phyloP scores from a whole-genome alignment of 768 basidiomycete genomes.

The Boletus coccyginus region DNA sequence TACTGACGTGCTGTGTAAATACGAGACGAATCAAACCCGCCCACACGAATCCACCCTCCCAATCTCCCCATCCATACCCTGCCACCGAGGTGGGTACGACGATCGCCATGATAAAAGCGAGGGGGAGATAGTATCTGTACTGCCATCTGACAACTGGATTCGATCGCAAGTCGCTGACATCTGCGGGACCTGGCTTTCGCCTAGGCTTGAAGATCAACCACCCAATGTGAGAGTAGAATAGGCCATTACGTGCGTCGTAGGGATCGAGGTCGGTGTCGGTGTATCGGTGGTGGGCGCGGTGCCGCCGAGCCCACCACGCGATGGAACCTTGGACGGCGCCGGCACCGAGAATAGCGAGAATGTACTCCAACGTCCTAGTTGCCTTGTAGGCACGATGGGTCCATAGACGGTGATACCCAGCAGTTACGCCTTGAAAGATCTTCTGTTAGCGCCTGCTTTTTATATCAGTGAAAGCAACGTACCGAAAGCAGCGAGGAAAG shows the following conservation, averaged over 20 bases:
- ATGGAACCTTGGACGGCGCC: constrained; percentile 93
- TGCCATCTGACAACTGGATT: constrained; percentile 81
- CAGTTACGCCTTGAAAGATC: constrained; percentile 59
- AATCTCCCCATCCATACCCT: constrained; percentile 22
- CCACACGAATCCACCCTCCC: constrained; percentile 23
- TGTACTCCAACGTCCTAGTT: constrained; percentile 75
- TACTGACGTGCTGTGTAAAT: constrained; percentile 80
- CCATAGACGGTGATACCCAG: constrained; percentile 94
- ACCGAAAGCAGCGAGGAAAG: constrained; percentile 75
- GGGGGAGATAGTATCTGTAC: constrained; percentile 66
- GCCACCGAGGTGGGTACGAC: constrained; percentile 55
- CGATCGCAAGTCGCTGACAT: constrained; percentile 77
- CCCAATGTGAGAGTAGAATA: constrained; percentile 79
- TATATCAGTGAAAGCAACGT: constrained; percentile 22
- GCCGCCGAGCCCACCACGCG: constrained; percentile 95
- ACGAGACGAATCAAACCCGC: constrained; percentile 51
- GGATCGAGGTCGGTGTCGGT: constrained; percentile 95
- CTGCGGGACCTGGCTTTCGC: constrained; percentile 79
- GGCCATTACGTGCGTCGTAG: constrained; percentile 84
- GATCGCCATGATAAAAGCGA: constrained; percentile 67
- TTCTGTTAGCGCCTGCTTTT: neutral
- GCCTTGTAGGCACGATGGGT: constrained; percentile 93
- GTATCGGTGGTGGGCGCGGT: constrained; percentile 93
- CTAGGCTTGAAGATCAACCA: constrained; percentile 92
- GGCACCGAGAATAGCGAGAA: constrained; percentile 77